Evolutionary conservation across 2,329 filamentous ascomycete genomes (phyloP).

Genomic region (Calonectria pseudoturangicola): DNA sequence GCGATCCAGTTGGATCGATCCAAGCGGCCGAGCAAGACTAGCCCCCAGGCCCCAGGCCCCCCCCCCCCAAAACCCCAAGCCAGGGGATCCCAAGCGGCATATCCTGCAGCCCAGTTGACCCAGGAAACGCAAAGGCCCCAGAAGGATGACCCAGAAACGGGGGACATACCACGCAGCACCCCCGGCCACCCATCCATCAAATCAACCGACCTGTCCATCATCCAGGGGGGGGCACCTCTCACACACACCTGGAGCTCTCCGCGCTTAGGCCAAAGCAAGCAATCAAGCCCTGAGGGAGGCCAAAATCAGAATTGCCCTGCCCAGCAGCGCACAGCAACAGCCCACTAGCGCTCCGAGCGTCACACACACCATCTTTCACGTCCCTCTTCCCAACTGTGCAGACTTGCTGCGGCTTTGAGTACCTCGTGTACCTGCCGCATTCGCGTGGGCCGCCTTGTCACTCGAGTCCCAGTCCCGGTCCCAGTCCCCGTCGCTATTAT

Average conservation of each 20-base stretch:
- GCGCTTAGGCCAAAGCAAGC: conserved; percentile 22
- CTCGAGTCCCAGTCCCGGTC: conserved; percentile 37
- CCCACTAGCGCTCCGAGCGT: conserved; percentile 11
- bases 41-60: conserved; percentile 23
- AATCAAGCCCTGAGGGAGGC: conserved; percentile 23
- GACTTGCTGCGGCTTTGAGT: conserved; percentile 19
- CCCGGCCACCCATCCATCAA: conserved; percentile 23
- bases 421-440: conserved; percentile 41
- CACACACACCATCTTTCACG: conserved; percentile 22
- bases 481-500: conserved; percentile 34
- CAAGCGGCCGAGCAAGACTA: conserved; percentile 28
- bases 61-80: conserved; percentile 9
- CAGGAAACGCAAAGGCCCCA: conserved; percentile 19
- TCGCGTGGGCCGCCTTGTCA: conserved; percentile 27
- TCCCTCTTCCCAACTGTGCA: conserved; percentile 19
- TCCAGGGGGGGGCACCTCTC: conserved; percentile 13
- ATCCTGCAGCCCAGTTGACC: conserved; percentile 31
- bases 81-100: conserved; percentile 36
- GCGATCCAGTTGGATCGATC: conserved; percentile 45
- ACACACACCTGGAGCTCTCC: conserved; percentile 3
- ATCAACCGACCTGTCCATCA: conserved; percentile 24
- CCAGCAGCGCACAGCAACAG: conserved; percentile 1
- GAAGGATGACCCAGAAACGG: conserved; percentile 23
- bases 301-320: conserved; percentile 23
- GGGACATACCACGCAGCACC: conserved; percentile 28